Base-by-base conservation (phyloP, 2,329 filamentous ascomycete genomes). In the Kalaharituber pfeilii region DNA sequence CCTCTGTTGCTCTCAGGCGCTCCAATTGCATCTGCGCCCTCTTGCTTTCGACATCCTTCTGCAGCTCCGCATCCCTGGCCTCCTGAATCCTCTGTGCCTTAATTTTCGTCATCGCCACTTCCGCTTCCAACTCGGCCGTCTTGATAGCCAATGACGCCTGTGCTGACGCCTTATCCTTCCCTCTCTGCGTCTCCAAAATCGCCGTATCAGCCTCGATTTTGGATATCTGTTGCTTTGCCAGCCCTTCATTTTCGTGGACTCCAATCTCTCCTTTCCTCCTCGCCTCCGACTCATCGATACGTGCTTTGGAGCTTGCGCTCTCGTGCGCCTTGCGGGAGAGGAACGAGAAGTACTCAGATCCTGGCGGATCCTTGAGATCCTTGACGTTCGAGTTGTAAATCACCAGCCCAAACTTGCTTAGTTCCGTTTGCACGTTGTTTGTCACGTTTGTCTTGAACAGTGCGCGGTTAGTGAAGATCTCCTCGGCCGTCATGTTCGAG, bases 401-500 rank as follows among this genome's bases (percentile, higher is more conserved):
- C 64, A 78, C 78, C 8, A 91, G 73, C 55, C 86, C 86, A 63
- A 93, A 89, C 62, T 88, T 81, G 59, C 82, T 75, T 1, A 94
- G 75, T 67, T 93, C 86, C 56, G 76, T 76, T 66, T 88, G 83
- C 55, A 89, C 85, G 66, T 85, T 84, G 60, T 73, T 73, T 68
- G 81, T 82, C 62, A 84, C 82, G 60, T 82, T 80, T 61, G 75
- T 76, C 71, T 89, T 86, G 72, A 87, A 87, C 44, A 82, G 72
- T 61, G 84, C 80, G 29, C 84, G 74, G 68, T 85, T 81, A 57
- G 80, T 82, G 68, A 88, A 88, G 56, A 93, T 84, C 68, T 91
- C 85, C 66, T 89, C 85, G 83, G 91, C 89, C n/a, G 84, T 88
- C 84, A 93, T 89, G 62, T 79, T 81, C 0, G 81, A 85, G 42